Evolutionary conservation across 352 stramenopile species (phyloP).

Genomic region (Globisporangium splendens): DNA sequence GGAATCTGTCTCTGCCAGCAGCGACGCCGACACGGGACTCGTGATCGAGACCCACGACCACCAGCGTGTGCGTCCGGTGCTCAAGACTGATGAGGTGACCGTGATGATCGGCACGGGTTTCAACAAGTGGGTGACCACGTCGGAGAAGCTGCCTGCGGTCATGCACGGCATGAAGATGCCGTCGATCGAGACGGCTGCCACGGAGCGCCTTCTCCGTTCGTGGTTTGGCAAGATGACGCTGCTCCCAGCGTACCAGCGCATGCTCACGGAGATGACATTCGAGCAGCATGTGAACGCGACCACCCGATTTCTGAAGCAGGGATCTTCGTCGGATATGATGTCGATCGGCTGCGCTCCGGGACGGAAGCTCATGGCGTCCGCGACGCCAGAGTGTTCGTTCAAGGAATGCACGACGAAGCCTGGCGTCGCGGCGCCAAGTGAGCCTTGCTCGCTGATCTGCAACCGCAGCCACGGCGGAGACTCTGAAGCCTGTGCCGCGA

Average conservation of each 20-base stretch:
- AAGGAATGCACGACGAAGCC: conserved; percentile 28
- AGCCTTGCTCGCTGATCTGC: conserved; percentile 31
- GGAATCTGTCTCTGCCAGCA: conserved; percentile 20
- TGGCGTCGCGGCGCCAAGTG: conserved; percentile 19
- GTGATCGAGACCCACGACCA: conserved; percentile 46
- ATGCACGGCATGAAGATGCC: conserved; percentile 63
- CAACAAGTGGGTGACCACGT: conserved; percentile 46
- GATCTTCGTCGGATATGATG: conserved; percentile 21
- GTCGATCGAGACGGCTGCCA: conserved; percentile 14
- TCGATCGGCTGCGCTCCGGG: conserved; percentile 35
- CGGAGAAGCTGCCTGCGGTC: conserved; percentile 41
- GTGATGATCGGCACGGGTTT: conserved; percentile 62
- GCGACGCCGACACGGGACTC: conserved; percentile 38
- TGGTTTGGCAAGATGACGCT: conserved; percentile 70
- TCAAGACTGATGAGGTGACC: conserved; percentile 48
- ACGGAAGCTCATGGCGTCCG: conserved; percentile 33
- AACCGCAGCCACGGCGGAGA: conserved; percentile 35
- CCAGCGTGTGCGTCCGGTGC: conserved; percentile 38
- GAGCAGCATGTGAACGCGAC: conserved; percentile 36
- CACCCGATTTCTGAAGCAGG: conserved; percentile 26
- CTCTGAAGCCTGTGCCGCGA: conserved; percentile 15
- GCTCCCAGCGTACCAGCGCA: conserved; percentile 48
- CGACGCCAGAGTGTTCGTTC: conserved; percentile 25
- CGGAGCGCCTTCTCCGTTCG: conserved; percentile 35
- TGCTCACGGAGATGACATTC: conserved; percentile 45